These are phyloP conservation scores for Auricularia heimuer DNA, from an alignment of 768 basidiomycete genomes.

Conservation along the genomic window DNA sequence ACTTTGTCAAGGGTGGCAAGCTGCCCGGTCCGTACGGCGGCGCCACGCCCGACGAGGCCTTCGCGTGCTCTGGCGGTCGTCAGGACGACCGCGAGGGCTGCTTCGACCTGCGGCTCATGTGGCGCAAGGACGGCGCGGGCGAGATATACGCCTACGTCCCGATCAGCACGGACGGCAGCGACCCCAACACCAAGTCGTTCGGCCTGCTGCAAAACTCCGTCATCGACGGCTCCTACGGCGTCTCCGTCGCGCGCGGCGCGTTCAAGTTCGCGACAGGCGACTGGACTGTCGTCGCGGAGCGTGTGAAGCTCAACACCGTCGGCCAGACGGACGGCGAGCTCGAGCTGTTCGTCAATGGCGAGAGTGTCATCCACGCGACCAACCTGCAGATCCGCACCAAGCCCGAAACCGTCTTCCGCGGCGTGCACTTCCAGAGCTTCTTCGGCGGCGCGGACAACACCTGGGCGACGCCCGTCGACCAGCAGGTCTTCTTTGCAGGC, in stretches of 20 bases:
- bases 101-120: constrained; percentile 65
- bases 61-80: constrained; percentile 56
- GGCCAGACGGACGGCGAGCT: constrained; percentile 64
- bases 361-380: constrained; percentile 49
- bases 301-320: constrained; percentile 64
- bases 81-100: constrained; percentile 45
- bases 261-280: constrained; percentile 53
- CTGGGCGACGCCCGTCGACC: constrained; percentile 56
- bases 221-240: constrained; percentile 46
- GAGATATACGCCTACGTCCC: constrained; percentile 70
- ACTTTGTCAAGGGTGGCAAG: constrained; percentile 59
- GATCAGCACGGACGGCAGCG: constrained; percentile 36
- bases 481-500: constrained; percentile 57
- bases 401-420: constrained; percentile 43
- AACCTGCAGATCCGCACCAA: constrained; percentile 49
- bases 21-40: constrained; percentile 65
- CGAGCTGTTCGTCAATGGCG: constrained; percentile 54
- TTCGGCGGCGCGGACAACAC: constrained; percentile 44
- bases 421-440: constrained; percentile 71
- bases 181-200: constrained; percentile 6
- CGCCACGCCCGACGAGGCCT: constrained; percentile 35
- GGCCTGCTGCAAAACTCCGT: constrained; percentile 29
- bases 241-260: constrained; percentile 58
- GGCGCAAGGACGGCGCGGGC: constrained; percentile 46
- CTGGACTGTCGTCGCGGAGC: constrained; percentile 59